Evolutionary conservation across 2,329 filamentous ascomycete species (phyloP).

Genomic region (Orbilia oligospora): DNA sequence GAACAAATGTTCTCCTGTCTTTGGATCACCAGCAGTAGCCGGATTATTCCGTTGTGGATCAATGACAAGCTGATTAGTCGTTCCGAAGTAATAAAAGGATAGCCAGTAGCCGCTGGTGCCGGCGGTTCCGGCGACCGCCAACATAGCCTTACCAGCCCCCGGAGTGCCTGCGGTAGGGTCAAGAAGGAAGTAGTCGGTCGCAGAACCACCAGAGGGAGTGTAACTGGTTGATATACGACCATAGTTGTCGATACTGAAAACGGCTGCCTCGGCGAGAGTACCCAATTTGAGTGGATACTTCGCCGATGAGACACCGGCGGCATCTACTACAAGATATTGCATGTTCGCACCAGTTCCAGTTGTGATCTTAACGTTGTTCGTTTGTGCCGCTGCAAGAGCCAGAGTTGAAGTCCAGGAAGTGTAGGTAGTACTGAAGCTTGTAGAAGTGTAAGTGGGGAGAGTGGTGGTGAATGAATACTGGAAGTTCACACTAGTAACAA

Average conservation of each 20-base stretch:
- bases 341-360: not conserved
- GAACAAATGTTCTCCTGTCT: not conserved
- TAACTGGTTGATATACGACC: not conserved
- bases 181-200: not conserved
- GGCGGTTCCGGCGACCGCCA: not conserved
- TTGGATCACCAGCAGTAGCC: not conserved
- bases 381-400: not conserved
- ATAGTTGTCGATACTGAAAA: not conserved
- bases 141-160: not conserved
- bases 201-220: too few relatives aligned
- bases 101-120: slow-evolving; percentile 14
- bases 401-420: not conserved
- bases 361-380: not conserved
- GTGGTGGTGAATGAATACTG: not conserved
- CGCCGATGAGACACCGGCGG: not conserved
- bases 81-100: not conserved
- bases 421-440: not conserved
- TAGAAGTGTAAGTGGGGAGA: not conserved
- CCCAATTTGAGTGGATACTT: not conserved
- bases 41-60: slow-evolving; percentile 15
- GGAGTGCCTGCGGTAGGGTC: not conserved
- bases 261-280: not conserved
- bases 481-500: not conserved
- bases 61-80: not conserved
- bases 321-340: not conserved